Evolutionary conservation across 2,329 filamentous ascomycete genomes (phyloP).

Genomic region (Hymenoscyphus repandus): DNA sequence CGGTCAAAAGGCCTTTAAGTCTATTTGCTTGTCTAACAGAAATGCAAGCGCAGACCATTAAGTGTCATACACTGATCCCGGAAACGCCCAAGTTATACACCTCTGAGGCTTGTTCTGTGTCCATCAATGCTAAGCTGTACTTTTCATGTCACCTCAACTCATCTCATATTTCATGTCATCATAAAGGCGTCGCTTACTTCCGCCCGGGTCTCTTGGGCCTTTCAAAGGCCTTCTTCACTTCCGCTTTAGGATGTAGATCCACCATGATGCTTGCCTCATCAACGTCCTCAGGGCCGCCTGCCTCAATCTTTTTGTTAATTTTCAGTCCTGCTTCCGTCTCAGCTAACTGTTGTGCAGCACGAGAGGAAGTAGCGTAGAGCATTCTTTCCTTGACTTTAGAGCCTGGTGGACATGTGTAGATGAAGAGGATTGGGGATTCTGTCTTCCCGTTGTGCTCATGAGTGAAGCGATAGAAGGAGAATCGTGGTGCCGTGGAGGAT

Average conservation of each 20-base stretch:
- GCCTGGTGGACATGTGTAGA: slow-evolving; percentile 73
- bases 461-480: slow-evolving; percentile 69
- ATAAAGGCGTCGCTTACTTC: slow-evolving; percentile 17
- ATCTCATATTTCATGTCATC: background rate
- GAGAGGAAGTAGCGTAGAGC: slow-evolving; percentile 72
- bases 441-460: slow-evolving; percentile 50
- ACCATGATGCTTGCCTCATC: slow-evolving; percentile 59
- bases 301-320: slow-evolving; percentile 66
- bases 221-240: slow-evolving; percentile 64
- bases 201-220: slow-evolving; percentile 72
- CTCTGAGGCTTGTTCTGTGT: no score
- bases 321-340: slow-evolving; percentile 59
- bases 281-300: slow-evolving; percentile 64
- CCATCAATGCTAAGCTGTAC: no score
- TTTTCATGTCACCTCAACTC: no score
- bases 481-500: slow-evolving; percentile 64
- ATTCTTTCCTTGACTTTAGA: slow-evolving; percentile 78
- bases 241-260: slow-evolving; percentile 63
- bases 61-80: no score
- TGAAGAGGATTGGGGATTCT: slow-evolving; percentile 63
- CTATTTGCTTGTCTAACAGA: no score
- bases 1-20: no score
- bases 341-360: slow-evolving; percentile 61
- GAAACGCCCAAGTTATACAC: no score
- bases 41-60: no score